Conservation (phyloP, 2,329 filamentous ascomycete species). For the Sclerotinia glacialis region DNA sequence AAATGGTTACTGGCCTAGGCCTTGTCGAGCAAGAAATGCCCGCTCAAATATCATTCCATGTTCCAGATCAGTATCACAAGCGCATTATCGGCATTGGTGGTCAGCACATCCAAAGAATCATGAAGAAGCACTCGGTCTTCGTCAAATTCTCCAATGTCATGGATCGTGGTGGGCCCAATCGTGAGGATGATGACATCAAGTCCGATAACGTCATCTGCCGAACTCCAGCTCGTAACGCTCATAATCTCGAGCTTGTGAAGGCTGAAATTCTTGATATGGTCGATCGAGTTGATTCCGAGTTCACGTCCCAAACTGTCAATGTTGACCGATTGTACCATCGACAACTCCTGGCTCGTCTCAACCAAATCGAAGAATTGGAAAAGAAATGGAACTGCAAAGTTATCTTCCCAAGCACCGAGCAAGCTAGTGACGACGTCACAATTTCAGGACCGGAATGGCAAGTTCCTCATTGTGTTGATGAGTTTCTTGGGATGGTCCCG, state of each 20-base stretch:
- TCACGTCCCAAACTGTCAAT: constrained; percentile 88
- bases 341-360: constrained; percentile 82
- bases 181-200: constrained; percentile 97
- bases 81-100: constrained; percentile 98
- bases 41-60: constrained; percentile 97
- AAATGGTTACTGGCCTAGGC: constrained; percentile 86
- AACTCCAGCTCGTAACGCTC: constrained; percentile 92
- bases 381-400: constrained; percentile 99
- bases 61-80: constrained; percentile 98
- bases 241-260: constrained; percentile 95
- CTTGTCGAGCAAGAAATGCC: constrained; percentile 99
- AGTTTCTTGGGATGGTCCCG: constrained; percentile 95
- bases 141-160: constrained; percentile 99
- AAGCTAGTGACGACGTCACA: constrained; percentile 92
- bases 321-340: constrained; percentile 95
- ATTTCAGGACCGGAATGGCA: constrained; percentile 98
- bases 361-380: constrained; percentile 90
- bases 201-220: constrained; percentile 99
- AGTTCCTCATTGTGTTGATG: constrained; percentile 93
- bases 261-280: constrained; percentile 99
- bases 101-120: constrained; percentile 98
- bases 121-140: constrained; percentile 99
- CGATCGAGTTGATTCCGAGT: constrained; percentile 81
- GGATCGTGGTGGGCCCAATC: constrained; percentile 86
- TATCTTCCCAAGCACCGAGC: constrained; percentile 94